phyloP scores from a whole-genome alignment of 345 rosid genomes.

The Abelmoschus esculentus region DNA sequence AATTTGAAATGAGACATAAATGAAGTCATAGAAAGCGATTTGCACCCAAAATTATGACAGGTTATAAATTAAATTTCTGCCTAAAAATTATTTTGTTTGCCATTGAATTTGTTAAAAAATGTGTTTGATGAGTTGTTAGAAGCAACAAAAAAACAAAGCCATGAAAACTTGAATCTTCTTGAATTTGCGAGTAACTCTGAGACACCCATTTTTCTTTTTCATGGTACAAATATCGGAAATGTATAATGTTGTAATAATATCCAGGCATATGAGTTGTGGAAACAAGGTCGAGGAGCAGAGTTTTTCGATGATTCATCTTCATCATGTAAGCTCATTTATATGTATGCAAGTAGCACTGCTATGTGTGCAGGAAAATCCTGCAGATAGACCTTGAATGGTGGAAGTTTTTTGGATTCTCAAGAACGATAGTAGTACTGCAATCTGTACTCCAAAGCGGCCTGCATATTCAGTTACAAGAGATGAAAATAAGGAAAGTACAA shows the following conservation, averaged over 20 bases:
- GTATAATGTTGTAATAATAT: neutral
- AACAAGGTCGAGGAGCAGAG: neutral
- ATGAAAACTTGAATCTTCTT: neutral
- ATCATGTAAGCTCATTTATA: constrained; percentile 8
- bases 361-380: constrained; percentile 9
- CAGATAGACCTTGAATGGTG: constrained; percentile 15
- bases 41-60: too few species aligned
- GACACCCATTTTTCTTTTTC: neutral
- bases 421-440: neutral
- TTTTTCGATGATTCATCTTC: constrained; percentile 12
- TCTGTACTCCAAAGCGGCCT: constrained; percentile 3
- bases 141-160: too few species aligned
- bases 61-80: too few species aligned
- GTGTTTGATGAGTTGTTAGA: too few species aligned
- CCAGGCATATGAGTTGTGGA: constrained; percentile 16
- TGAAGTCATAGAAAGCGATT: too few species aligned
- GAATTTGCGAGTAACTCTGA: constrained; percentile 3
- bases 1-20: too few species aligned
- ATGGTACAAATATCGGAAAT: neutral
- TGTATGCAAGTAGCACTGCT: constrained; percentile 14
- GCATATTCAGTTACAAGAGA: constrained; percentile 8
- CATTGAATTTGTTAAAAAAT: too few species aligned
- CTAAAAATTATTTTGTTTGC: too few species aligned
- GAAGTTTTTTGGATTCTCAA: constrained; percentile 10
- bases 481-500: neutral